phyloP scores from a whole-genome alignment of 768 basidiomycete genomes.

The Dictyophora rubrovolvata region DNA sequence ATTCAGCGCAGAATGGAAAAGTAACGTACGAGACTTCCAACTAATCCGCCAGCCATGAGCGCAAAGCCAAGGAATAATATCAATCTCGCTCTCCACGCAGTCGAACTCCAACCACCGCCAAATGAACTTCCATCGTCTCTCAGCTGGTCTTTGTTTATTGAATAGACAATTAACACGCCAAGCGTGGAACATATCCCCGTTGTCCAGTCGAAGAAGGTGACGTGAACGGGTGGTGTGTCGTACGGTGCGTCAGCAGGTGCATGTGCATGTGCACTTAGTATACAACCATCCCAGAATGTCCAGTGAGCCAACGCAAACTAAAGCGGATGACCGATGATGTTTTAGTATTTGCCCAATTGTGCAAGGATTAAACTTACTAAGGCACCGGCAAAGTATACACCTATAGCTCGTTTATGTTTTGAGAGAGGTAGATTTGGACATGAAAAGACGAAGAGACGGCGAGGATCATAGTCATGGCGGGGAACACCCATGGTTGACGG shows the following conservation, averaged over 20 bases:
- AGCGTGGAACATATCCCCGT: conserved; percentile 88
- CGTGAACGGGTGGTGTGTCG: conserved; percentile 63
- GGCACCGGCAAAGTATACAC: conserved; percentile 86
- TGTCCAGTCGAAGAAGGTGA: conserved; percentile 95
- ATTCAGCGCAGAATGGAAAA: no score
- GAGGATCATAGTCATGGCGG: conserved; percentile 71
- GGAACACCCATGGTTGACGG: conserved; percentile 47
- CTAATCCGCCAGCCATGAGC: conserved; percentile 93
- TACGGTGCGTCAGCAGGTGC: conserved; percentile 64
- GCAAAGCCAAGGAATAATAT: conserved; percentile 94
- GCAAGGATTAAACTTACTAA: conserved; percentile 47
- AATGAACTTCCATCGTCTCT: conserved; percentile 46
- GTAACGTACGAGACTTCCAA: conserved; percentile 84
- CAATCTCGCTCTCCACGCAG: conserved; percentile 86
- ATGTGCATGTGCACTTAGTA: conserved; percentile 79
- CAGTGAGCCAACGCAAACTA: conserved; percentile 94
- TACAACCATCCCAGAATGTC: conserved; percentile 88
- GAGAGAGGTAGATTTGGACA: conserved; percentile 65
- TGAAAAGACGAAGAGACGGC: conserved; percentile 79
- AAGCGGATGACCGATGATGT: neutral
- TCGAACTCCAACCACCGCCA: conserved; percentile 63
- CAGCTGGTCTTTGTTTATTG: conserved; percentile 91
- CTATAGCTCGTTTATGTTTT: conserved; percentile 69
- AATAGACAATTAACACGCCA: conserved; percentile 84
- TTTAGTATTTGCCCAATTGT: neutral